These are phyloP conservation scores for Epichloe amarillans DNA, from an alignment of 2,329 filamentous ascomycete species.

Conservation along the genomic window DNA sequence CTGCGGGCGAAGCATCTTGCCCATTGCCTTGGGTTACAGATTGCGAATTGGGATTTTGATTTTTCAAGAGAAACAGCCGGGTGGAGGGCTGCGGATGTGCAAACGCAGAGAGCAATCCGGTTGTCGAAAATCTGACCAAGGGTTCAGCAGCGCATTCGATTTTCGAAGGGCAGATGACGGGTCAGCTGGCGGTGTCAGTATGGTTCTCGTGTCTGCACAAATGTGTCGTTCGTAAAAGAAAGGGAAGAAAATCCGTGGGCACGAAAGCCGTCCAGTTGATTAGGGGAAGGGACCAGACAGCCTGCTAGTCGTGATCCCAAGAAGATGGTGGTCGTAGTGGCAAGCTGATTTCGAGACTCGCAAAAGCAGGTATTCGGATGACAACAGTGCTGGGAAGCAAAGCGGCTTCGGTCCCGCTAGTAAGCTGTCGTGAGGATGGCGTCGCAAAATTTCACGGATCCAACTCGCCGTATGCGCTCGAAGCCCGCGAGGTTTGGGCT, in stretches of 20 bases:
- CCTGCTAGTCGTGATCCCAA: slow-evolving; percentile 3
- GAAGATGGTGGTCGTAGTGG: not conserved
- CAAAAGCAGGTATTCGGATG: too few relatives aligned
- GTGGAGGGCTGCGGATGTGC: not conserved
- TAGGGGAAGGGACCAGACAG: slow-evolving; percentile 1
- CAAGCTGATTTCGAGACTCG: not conserved
- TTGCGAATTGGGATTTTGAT: not conserved
- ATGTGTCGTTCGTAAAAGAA: not conserved
- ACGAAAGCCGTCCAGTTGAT: not conserved
- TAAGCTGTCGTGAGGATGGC: not conserved
- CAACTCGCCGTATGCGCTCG: not conserved
- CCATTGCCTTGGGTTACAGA: slow-evolving; percentile 7
- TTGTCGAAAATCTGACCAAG: not conserved
- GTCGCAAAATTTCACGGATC: not conserved
- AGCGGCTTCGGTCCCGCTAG: not conserved
- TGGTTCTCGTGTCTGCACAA: not conserved
- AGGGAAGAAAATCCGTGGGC: not conserved
- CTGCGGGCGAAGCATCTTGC: slow-evolving; percentile 21
- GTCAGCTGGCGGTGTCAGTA: not conserved
- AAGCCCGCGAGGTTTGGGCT: not conserved
- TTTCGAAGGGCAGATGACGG: not conserved
- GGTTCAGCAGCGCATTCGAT: not conserved
- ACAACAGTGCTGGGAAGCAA: not conserved
- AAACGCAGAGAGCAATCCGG: not conserved
- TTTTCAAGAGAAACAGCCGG: not conserved